Base-by-base conservation (phyloP, 169 alveolate genomes). In the Plasmodium yoelii region DNA sequence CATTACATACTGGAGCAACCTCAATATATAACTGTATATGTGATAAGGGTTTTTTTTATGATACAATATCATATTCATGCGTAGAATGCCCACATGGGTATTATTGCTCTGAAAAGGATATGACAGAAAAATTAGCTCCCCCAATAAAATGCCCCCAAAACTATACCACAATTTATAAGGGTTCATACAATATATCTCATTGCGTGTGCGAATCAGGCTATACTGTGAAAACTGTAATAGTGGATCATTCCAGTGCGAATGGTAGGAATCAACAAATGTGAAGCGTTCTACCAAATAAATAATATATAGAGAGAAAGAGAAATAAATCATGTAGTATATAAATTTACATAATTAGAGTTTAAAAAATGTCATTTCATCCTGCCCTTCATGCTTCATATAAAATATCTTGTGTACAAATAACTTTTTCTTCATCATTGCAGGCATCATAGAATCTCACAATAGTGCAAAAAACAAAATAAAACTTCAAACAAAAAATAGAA, bases 81-180 rank as follows among this genome's bases (percentile, higher is more conserved):
- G 77, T 89, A 67, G 87, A 84, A 15, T 95, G 97, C 67, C 97
- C 96, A 0, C 65, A 73, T n/a, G 97, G 97, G 0, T 69, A 61
- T 24, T 95, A 93, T 70, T 95, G 97, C 28, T 84, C 87, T n/a
- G 95, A 95, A 26, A 92, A 88, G 39, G 68, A 49, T 39, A 47
- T 55, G 24, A 44, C 80, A 22, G 75, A 44, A 51, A 64, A 75
- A 26, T 88, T 77, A 47, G 42, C 53, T n/a, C 82, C 15, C 19
- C 95, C 96, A 19, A 72, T 65, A 70, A 75, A 73, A 57, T 93
- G 96, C 73, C 95, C 93, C 3, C 15, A 24, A 13, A 91, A 93
- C 67, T 84, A 94, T 9, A 10, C 57, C 7, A 93, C 86, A 15
- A 87, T 63, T 46, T 63, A 73, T 46, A 77, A 39, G 6, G 94